Evolutionary conservation across 495 filamentous ascomycete species (phyloP).

Genomic region (Xylaria palmicola): DNA sequence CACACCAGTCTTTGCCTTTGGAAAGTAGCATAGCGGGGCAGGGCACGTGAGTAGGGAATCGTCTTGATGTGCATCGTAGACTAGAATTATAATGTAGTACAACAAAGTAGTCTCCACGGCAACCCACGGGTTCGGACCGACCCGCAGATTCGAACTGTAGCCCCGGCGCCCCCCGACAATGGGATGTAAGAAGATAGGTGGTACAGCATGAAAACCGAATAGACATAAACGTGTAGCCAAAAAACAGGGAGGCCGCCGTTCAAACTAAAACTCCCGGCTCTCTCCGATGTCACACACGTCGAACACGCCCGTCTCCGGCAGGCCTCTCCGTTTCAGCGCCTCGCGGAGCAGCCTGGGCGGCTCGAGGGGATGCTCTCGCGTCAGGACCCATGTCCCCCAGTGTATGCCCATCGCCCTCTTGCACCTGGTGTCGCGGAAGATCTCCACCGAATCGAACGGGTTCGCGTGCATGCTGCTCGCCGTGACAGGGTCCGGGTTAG

Average conservation of each 20-base stretch:
- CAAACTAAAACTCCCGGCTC: constrained; percentile 68
- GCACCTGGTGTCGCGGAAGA: constrained; percentile 86
- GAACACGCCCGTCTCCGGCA: constrained; percentile 79
- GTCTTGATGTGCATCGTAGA: background rate
- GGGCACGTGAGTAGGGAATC: too few species aligned
- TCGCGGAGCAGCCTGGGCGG: constrained; percentile 73
- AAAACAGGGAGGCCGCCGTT: background rate
- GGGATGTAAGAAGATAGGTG: too few species aligned
- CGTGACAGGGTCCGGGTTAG: background rate
- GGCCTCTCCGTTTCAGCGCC: constrained; percentile 67
- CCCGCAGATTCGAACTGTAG: too few species aligned
- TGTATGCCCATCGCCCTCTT: constrained; percentile 84
- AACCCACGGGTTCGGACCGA: too few species aligned
- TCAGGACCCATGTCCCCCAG: constrained; percentile 92
- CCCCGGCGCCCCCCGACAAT: too few species aligned
- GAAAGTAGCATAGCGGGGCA: too few species aligned
- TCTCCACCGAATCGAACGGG: constrained; percentile 84
- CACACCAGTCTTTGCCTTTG: too few species aligned
- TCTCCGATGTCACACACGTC: constrained; percentile 87
- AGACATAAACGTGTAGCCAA: too few species aligned
- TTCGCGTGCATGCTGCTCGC: constrained; percentile 74
- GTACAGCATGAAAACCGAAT: too few species aligned
- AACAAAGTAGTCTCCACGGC: too few species aligned
- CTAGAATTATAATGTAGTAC: too few species aligned
- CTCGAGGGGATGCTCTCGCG: constrained; percentile 81